Percentiles rank a stretch among this genome's conserved stretches.
These are phyloP conservation scores for Penicillium diatomitis DNA, from an alignment of 495 filamentous ascomycete genomes.

Conservation along the genomic window DNA sequence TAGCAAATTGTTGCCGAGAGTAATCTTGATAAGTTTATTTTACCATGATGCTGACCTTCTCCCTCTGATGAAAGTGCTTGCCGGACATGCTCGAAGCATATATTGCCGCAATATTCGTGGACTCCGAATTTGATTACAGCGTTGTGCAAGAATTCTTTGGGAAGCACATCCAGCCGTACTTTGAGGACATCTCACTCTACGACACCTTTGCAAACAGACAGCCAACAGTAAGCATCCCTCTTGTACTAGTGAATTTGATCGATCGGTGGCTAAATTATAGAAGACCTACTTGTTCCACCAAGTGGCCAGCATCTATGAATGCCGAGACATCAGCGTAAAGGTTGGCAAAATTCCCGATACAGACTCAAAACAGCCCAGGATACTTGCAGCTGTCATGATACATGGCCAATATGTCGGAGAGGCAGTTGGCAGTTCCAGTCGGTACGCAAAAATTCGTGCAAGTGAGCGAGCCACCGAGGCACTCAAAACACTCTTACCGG, in stretches of 20 bases:
- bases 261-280: not conserved
- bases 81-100: slow-evolving; percentile 87
- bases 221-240: slow-evolving; percentile 46
- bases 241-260: not conserved
- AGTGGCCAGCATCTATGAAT: slow-evolving; percentile 42
- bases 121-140: slow-evolving; percentile 71
- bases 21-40: too few relatives aligned
- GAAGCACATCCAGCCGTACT: slow-evolving; percentile 61
- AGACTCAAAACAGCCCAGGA: slow-evolving; percentile 35
- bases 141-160: slow-evolving; percentile 72
- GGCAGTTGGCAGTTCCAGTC: slow-evolving; percentile 49
- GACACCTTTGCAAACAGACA: slow-evolving; percentile 86
- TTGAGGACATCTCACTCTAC: slow-evolving; percentile 81
- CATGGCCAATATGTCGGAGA: slow-evolving; percentile 61
- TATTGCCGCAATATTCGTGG: slow-evolving; percentile 84
- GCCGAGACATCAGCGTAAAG: slow-evolving; percentile 46
- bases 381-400: slow-evolving; percentile 68
- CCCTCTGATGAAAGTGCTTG: slow-evolving; percentile 44
- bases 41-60: too few relatives aligned
- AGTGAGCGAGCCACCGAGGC: slow-evolving; percentile 54
- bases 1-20: slow-evolving; percentile 2
- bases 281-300: slow-evolving; percentile 47
- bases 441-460: slow-evolving; percentile 66
- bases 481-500: slow-evolving; percentile 46
- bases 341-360: slow-evolving; percentile 36